Base-by-base conservation (phyloP, 495 filamentous ascomycete species). In the Penicillium macrosclerotiorum region DNA sequence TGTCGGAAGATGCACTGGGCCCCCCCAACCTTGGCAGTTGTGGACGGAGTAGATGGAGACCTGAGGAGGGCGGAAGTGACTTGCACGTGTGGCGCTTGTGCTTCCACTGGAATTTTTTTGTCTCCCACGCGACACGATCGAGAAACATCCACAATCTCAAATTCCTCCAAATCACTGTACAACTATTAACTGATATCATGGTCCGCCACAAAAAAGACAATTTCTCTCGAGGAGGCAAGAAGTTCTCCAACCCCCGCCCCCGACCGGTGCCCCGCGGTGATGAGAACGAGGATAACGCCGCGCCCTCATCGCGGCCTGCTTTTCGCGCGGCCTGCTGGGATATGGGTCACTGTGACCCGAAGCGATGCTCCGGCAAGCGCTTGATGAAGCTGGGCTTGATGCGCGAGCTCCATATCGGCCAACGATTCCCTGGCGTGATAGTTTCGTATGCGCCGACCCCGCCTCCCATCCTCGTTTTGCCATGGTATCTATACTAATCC, bases 291-390 rank as follows among this genome's bases (percentile, higher is more conserved):
- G 51, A 67, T 50, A 59, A 65, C 31, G 48, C 52, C 37, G 54
- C 44, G 24, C 47, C 54, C 25, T 54, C 69, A 40, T 59, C 70
- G 27, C 72, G 72, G 45, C 85, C 88, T 23, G 62, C 80, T 11
- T 95, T 88, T 78, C 90, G 87, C 73, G 94, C 93, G 34, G 93
- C 92, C 26, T 96, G 92, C 62, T 98, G 93, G 93, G 93, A 98
- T 65, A 73, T 98, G 26, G 90, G 89, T 37, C 93, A 98, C 65
- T 98, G 93, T 71, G 93, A 98, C 64, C 90, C 91, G 6, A 96
- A 97, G 65, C 76, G 94, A 55, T 98, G 93, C 65, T 96, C 92
- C 0, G 93, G 93, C 11, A 96, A 98, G 72, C 81, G 86, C 42
- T 76, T 98, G 27, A 94, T 97, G 76, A 81, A 86, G 54, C 79